phyloP scores from a whole-genome alignment of 352 stramenopile genomes.

The Globisporangium radiosum region DNA sequence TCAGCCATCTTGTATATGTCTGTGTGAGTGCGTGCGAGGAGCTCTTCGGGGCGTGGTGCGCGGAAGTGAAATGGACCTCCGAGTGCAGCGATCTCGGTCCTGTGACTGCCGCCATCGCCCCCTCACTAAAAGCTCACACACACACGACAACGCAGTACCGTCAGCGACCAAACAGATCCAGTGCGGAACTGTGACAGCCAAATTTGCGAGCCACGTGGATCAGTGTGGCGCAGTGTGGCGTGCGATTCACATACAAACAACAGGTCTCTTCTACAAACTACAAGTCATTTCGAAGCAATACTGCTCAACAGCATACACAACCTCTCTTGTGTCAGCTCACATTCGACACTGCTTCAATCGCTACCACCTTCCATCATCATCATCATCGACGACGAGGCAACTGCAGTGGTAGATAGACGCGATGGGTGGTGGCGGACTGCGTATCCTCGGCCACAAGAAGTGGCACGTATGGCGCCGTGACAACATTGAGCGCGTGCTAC shows the following conservation, averaged over 20 bases:
- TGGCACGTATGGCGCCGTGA: slow-evolving; percentile 84
- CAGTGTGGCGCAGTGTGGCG: no score
- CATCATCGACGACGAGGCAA: not conserved
- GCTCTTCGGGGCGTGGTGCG: not conserved
- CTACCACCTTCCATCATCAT: no score
- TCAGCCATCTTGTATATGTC: slow-evolving; percentile 38
- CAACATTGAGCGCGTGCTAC: slow-evolving; percentile 72
- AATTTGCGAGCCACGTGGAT: no score
- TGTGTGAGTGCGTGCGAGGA: not conserved
- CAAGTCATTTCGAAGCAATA: not conserved
- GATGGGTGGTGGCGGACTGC: slow-evolving; percentile 63
- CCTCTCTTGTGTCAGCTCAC: no score
- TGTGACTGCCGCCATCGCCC: no score
- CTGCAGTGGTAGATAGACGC: no score
- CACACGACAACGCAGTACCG: no score
- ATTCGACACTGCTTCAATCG: no score
- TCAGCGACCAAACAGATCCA: no score
- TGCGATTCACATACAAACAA: not conserved
- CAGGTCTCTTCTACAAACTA: not conserved
- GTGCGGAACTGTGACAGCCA: no score
- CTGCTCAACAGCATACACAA: no score
- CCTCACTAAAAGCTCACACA: no score
- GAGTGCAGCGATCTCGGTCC: not conserved
- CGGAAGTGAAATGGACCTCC: slow-evolving; percentile 13
- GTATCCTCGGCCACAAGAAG: slow-evolving; percentile 69